phyloP scores from a whole-genome alignment of 768 basidiomycete genomes.

The Boletus vinaceobasis region DNA sequence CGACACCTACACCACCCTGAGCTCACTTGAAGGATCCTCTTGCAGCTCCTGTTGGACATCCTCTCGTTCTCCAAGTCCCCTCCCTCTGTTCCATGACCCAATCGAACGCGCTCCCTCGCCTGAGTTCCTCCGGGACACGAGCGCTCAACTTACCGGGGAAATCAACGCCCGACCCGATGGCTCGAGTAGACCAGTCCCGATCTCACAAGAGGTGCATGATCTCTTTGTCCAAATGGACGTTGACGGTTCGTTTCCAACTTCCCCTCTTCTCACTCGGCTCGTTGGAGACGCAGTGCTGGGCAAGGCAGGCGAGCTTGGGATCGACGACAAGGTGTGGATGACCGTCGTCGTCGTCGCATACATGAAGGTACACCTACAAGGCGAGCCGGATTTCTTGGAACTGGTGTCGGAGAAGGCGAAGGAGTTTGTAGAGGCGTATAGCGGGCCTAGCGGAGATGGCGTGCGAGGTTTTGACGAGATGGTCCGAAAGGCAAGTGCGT shows the following conservation, averaged over 20 bases:
- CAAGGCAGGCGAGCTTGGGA: slow-evolving; percentile 29
- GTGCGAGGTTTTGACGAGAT: slow-evolving; percentile 16
- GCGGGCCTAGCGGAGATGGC: not conserved
- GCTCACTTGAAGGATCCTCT: slow-evolving; percentile 41
- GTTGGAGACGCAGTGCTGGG: slow-evolving; percentile 35
- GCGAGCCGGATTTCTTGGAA: slow-evolving; percentile 40
- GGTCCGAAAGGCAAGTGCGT: slow-evolving; percentile 12
- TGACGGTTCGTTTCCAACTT: slow-evolving; percentile 48
- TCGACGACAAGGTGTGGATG: slow-evolving; percentile 43
- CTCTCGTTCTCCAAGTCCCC: slow-evolving; percentile 22
- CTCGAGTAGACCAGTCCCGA: not conserved
- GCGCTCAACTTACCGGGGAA: not conserved
- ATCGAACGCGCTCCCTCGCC: slow-evolving; percentile 35
- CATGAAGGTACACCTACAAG: slow-evolving; percentile 35
- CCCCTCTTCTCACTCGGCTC: slow-evolving; percentile 31
- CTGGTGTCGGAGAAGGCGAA: slow-evolving; percentile 40
- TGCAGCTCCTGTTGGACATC: slow-evolving; percentile 36
- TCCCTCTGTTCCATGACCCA: slow-evolving; percentile 24
- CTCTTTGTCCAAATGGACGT: slow-evolving; percentile 40
- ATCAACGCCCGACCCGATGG: no score
- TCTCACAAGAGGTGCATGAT: slow-evolving; percentile 30
- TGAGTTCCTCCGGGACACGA: slow-evolving; percentile 8
- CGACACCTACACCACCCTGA: slow-evolving; percentile 44
- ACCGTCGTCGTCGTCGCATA: slow-evolving; percentile 48
- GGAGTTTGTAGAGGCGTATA: slow-evolving; percentile 33